Evolutionary conservation across 2,329 filamentous ascomycete species (phyloP).

Genomic region (Teratosphaeria nubilosa): DNA sequence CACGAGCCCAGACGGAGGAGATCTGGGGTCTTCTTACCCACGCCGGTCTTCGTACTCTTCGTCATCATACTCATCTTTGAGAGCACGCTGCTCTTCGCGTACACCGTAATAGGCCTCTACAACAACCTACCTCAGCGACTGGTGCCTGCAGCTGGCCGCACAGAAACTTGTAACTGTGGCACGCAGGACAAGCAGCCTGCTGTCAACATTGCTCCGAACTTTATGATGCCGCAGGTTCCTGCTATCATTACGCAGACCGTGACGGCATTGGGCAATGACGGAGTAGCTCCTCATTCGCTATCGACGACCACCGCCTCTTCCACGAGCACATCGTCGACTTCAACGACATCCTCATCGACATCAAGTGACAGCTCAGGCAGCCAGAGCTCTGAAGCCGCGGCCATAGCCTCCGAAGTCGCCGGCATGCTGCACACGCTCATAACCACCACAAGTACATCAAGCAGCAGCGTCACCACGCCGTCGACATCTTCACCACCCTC

Average conservation of each 20-base stretch:
- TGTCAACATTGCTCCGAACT: constrained; percentile 26
- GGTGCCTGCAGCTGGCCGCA: constrained; percentile 7
- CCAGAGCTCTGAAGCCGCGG: constrained; percentile 5
- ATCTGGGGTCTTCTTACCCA: constrained; percentile 24
- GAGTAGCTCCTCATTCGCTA: not conserved
- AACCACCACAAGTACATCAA: constrained; percentile 3
- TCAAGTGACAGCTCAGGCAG: constrained; percentile 4
- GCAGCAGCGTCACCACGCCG: not conserved
- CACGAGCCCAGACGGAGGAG: constrained; percentile 15
- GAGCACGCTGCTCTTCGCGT: constrained; percentile 27
- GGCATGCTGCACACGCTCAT: constrained; percentile 8
- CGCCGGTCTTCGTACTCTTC: constrained; percentile 24
- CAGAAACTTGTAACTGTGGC: constrained; percentile 10
- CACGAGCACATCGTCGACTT: constrained; percentile 3
- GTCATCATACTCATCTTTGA: constrained; percentile 24
- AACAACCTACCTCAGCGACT: constrained; percentile 22
- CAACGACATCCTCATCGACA: constrained; percentile 3
- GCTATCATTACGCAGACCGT: constrained; percentile 1
- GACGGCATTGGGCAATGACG: constrained; percentile 2
- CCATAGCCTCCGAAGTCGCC: constrained; percentile 11
- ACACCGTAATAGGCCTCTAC: constrained; percentile 29
- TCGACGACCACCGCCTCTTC: constrained; percentile 2
- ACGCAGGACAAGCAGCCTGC: constrained; percentile 8
- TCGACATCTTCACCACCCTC: not conserved
- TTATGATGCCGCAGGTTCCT: constrained; percentile 15